Percentiles rank a stretch among this genome's conserved stretches.
Conservation (phyloP, 805 yeast species). For the Hemisphaericaspora nanyangensis region DNA sequence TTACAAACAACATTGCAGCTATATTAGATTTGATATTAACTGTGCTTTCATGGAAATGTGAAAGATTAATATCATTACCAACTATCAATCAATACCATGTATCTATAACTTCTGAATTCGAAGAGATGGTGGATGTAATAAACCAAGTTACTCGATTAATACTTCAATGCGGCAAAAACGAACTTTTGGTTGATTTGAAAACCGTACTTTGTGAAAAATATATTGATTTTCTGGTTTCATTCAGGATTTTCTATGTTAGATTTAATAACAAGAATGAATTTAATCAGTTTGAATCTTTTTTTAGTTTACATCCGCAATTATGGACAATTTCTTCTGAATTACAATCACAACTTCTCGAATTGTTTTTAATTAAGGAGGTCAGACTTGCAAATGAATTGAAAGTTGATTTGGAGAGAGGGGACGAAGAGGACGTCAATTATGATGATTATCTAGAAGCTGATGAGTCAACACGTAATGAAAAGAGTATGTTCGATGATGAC, state of each 20-base stretch:
- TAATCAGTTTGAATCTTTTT: slow-evolving; percentile 31
- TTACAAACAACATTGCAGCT: slow-evolving; percentile 13
- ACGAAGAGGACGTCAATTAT: slow-evolving; percentile 47
- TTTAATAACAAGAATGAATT: slow-evolving; percentile 22
- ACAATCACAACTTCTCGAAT: slow-evolving; percentile 30
- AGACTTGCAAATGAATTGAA: slow-evolving; percentile 34
- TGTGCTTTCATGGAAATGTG: slow-evolving; percentile 32
- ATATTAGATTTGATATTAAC: slow-evolving; percentile 24
- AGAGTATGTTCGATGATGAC: slow-evolving; percentile 13
- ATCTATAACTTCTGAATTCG: slow-evolving; percentile 22
- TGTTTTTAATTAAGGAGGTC: slow-evolving; percentile 49
- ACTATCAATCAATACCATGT: slow-evolving; percentile 17
- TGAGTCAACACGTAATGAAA: slow-evolving; percentile 1
- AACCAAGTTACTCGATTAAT: slow-evolving; percentile 9
- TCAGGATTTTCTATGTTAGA: slow-evolving; percentile 32
- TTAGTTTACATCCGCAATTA: slow-evolving; percentile 16
- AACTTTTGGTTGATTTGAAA: slow-evolving; percentile 11
- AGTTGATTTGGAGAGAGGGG: slow-evolving; percentile 46
- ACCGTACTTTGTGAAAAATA: slow-evolving; percentile 20
- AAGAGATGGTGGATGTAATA: slow-evolving; percentile 15
- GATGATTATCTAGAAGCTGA: slow-evolving; percentile 17
- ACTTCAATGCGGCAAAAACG: slow-evolving; percentile 2
- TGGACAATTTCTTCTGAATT: slow-evolving; percentile 24
- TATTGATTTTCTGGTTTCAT: slow-evolving; percentile 30
- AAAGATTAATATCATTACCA: slow-evolving; percentile 23